These are phyloP conservation scores for Aspergillus indologenus DNA, from an alignment of 495 filamentous ascomycete genomes.

Conservation along the genomic window DNA sequence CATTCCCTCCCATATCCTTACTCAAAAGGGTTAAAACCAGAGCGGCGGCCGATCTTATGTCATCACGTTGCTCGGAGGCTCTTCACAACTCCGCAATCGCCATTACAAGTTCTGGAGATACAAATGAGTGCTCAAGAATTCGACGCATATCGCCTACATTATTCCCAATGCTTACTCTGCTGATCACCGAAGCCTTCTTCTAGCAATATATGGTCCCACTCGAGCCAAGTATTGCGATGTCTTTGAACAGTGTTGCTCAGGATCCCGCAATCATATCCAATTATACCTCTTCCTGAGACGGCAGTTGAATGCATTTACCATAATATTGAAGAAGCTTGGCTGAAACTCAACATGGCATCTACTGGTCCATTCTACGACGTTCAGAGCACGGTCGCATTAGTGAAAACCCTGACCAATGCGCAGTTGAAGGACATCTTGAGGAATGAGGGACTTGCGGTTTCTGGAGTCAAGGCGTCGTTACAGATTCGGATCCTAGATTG, in stretches of 20 bases:
- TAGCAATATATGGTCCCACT: too few relatives aligned
- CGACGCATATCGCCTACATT: neutral
- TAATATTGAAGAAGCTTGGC: neutral
- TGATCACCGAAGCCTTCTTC: neutral
- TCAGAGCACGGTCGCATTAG: constrained; percentile 38
- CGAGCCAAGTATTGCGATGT: constrained; percentile 20
- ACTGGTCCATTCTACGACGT: constrained; percentile 37
- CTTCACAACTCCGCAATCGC: constrained; percentile 26
- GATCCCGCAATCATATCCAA: constrained; percentile 11
- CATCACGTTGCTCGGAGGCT: constrained; percentile 30
- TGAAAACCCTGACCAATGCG: constrained; percentile 64
- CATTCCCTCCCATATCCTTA: constrained; percentile 13
- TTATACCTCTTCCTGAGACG: constrained; percentile 15
- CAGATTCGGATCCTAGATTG: constrained; percentile 72
- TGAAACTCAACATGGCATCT: constrained; percentile 44
- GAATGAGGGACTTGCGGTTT: constrained; percentile 64
- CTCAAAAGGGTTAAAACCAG: neutral
- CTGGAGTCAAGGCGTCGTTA: constrained; percentile 76
- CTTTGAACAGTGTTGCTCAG: constrained; percentile 17
- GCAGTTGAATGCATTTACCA: constrained; percentile 3
- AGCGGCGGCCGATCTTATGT: constrained; percentile 33
- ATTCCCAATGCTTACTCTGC: neutral
- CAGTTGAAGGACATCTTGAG: constrained; percentile 72
- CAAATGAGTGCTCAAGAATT: neutral
- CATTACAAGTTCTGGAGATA: neutral